A percentile compares a stretch with the other conserved stretches of the same genome.
phyloP scores from a whole-genome alignment of 2,329 filamentous ascomycete species.

The Periglandula ipomoeae region DNA sequence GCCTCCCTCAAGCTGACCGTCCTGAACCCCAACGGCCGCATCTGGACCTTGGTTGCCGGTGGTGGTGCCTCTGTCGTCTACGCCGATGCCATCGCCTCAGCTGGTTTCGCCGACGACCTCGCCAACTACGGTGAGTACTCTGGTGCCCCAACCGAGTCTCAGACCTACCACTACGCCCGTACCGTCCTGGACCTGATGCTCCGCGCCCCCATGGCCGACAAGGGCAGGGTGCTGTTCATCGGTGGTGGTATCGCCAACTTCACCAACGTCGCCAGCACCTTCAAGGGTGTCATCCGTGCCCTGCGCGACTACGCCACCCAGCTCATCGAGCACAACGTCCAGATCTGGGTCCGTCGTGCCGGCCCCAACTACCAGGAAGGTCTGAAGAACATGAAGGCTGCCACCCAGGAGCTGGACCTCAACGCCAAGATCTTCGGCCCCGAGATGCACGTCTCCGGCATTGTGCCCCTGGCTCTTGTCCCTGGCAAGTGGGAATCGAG shows the following conservation, averaged over 20 bases:
- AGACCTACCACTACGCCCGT: constrained; percentile 98
- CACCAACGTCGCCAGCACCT: constrained; percentile 97
- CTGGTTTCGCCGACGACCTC: constrained; percentile 89
- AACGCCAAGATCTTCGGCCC: constrained; percentile 55
- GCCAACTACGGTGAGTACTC: constrained; percentile 99
- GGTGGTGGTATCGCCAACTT: constrained; percentile 99
- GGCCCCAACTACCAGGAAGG: constrained; percentile 99
- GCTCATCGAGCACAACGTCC: constrained; percentile 90
- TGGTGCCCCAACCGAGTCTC: constrained; percentile 94
- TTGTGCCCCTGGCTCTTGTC: constrained; percentile 82
- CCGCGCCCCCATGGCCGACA: constrained; percentile 69
- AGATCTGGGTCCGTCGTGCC: constrained; percentile 88
- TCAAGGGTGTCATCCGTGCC: constrained; percentile 98
- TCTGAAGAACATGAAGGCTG: constrained; percentile 98
- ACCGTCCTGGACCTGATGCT: constrained; percentile 98
- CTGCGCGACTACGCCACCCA: constrained; percentile 80
- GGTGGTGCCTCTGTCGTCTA: constrained; percentile 99
- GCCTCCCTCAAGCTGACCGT: constrained; percentile 97
- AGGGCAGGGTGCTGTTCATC: constrained; percentile 99
- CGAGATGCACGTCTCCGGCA: constrained; percentile 96
- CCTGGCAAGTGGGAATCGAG: constrained; percentile 55
- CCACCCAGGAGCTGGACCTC: constrained; percentile 86
- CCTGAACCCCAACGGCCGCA: constrained; percentile 80
- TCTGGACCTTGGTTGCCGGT: constrained; percentile 98
- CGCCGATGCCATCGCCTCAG: constrained; percentile 94